A percentile compares a stretch with the other conserved stretches of the same genome.
Conservation (phyloP, 2,329 filamentous ascomycete genomes). For the Xylariaceae sp. region DNA sequence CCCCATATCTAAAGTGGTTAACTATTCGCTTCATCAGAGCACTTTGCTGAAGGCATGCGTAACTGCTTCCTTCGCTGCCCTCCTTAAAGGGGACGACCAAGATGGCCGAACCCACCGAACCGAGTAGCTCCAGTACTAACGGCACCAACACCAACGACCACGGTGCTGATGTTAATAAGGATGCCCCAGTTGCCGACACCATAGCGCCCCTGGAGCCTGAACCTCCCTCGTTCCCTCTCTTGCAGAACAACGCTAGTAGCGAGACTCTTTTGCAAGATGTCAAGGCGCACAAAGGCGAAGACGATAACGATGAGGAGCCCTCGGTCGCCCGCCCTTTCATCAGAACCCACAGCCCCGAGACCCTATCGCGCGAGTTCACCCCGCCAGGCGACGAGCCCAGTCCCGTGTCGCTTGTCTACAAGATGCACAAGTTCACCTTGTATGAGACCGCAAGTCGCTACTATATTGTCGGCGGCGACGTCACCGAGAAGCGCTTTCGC, state of each 20-base stretch:
- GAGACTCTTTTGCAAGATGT: constrained; percentile 33
- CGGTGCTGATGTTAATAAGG: no score
- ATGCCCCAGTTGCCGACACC: no score
- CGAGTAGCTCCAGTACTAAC: no score
- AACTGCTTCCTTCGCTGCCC: no score
- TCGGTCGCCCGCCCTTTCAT: constrained; percentile 56
- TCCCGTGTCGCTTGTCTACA: constrained; percentile 43
- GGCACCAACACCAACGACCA: no score
- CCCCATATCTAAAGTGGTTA: no score
- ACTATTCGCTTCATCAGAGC: no score
- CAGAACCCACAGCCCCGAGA: constrained; percentile 51
- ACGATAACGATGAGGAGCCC: constrained; percentile 56
- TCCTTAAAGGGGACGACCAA: no score
- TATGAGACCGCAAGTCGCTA: constrained; percentile 93
- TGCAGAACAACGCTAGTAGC: constrained; percentile 40
- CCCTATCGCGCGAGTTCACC: constrained; percentile 25
- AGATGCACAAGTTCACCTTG: constrained; percentile 95
- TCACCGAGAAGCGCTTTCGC: constrained; percentile 82
- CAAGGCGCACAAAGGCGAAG: constrained; percentile 35
- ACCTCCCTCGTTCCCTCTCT: constrained; percentile 37
- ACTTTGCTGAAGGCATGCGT: no score
- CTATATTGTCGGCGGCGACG: constrained; percentile 90
- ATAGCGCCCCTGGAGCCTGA: no score
- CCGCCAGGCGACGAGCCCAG: constrained; percentile 25
- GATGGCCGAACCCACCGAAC: no score